phyloP scores from a whole-genome alignment of 192 early-diverging fungal species.

The Paraglomus occultum region DNA sequence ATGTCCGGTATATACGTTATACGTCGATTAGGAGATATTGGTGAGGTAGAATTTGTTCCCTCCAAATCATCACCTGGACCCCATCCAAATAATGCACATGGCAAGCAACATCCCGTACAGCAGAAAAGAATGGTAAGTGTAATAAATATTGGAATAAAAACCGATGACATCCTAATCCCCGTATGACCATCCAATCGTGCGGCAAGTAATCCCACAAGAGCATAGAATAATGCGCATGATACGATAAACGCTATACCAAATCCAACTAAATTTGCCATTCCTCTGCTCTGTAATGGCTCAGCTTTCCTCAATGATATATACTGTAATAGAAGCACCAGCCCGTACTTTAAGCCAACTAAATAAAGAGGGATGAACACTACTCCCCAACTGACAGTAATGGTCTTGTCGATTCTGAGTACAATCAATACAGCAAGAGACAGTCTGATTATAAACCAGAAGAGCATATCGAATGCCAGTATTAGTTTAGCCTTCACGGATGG shows the following conservation, averaged over 20 bases:
- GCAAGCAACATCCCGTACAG: slow-evolving; percentile 58
- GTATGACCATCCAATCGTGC: slow-evolving; percentile 41
- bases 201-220: slow-evolving; percentile 39
- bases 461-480: slow-evolving; percentile 46
- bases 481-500: slow-evolving; percentile 6
- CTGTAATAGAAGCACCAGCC: slow-evolving; percentile 48
- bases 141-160: slow-evolving; percentile 70
- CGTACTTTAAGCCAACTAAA: slow-evolving; percentile 57
- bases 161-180: slow-evolving; percentile 52
- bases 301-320: slow-evolving; percentile 35
- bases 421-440: slow-evolving; percentile 67
- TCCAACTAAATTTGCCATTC: slow-evolving; percentile 48
- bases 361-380: slow-evolving; percentile 70
- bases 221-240: slow-evolving; percentile 40
- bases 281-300: slow-evolving; percentile 44
- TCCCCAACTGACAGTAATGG: slow-evolving; percentile 58
- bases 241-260: slow-evolving; percentile 45
- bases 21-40: slow-evolving; percentile 40
- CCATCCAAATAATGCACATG: slow-evolving; percentile 50
- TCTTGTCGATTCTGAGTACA: slow-evolving; percentile 55
- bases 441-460: slow-evolving; percentile 67
- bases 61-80: slow-evolving; percentile 41
- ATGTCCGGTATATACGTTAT: no score
- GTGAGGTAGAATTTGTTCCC: slow-evolving; percentile 34
- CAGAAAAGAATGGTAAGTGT: slow-evolving; percentile 54